Base-by-base conservation (phyloP, 352 stramenopile species). In the Globisporangium rhizosaccharum region DNA sequence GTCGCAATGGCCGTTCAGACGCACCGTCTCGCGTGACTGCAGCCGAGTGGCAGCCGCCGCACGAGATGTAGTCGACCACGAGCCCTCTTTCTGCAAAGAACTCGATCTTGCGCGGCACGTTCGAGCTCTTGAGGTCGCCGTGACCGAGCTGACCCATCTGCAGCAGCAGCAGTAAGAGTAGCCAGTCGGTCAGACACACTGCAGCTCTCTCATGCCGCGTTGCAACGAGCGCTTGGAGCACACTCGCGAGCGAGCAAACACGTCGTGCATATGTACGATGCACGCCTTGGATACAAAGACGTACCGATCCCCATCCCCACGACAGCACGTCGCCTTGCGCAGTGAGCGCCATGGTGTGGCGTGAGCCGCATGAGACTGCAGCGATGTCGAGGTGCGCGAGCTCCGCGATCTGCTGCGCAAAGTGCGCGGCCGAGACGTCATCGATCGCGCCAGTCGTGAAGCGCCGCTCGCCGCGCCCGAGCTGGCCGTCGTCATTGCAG, bases 61-160 rank as follows among this genome's bases (percentile, higher is more conserved):
- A 90, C 28, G 84, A 94, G 41, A 94, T 85, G 53, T 90, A 87
- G 57, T 80, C 69, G n/a, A 94, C 65, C 8, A 73, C 53, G 26
- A 92, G 69, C 4, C 64, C 59, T 26, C 71, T 46, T 7, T 81
- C 33, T 12, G 65, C 66, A 45, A 94, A 93, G 57, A 84, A 94
- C 47, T 73, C 58, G 28, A 94, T 79, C 39, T 71, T 75, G 28
- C 68, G 68, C 25, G 84, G 84, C 55, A 63, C 62, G 39, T 74
- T 86, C 17, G 81, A 81, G 71, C 76, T 90, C 69, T 87, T 91
- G 44, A 90, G 71, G 52, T 90, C 68, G 60, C 76, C 82, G 48
- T 90, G 80, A 37, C 84, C 84, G 23, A 94, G 67, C 66, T 92
- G 82, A 11, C 84, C 84, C 79, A 92, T 90, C 79, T 93, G 47